Percentiles rank a stretch among this genome's conserved stretches.
Evolutionary conservation across 495 filamentous ascomycete species (phyloP).

Genomic region (Penicillium coprophilum): DNA sequence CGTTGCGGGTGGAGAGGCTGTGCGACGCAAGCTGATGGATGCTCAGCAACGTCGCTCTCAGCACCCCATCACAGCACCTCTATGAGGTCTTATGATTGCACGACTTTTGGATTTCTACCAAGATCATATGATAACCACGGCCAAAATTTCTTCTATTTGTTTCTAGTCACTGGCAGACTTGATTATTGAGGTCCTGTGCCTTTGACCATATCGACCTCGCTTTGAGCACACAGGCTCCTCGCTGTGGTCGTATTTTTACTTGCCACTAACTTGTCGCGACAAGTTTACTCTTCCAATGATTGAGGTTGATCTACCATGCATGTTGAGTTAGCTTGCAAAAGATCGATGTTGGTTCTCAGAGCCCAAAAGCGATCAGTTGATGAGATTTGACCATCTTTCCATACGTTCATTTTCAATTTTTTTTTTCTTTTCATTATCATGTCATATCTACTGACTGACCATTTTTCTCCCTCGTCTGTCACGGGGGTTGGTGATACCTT

Average conservation of each 20-base stretch:
- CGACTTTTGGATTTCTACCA: slow-evolving; percentile 26
- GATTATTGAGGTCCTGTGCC: slow-evolving; percentile 10
- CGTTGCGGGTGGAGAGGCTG: slow-evolving; percentile 43
- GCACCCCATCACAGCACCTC: neutral
- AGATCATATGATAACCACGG: slow-evolving; percentile 33
- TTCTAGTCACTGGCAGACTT: slow-evolving; percentile 31
- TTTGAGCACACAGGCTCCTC: slow-evolving; percentile 6
- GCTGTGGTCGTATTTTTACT: slow-evolving; percentile 5
- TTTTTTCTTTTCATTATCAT: slow-evolving; percentile 11
- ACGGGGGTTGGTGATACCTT: slow-evolving; percentile 22
- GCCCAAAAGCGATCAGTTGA: slow-evolving; percentile 24
- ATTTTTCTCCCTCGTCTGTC: slow-evolving; percentile 9
- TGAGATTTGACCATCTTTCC: slow-evolving; percentile 13
- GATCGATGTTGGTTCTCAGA: slow-evolving; percentile 17
- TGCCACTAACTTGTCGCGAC: neutral
- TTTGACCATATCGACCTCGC: neutral
- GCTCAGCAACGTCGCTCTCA: slow-evolving; percentile 28
- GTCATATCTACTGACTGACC: slow-evolving; percentile 12
- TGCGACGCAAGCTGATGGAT: slow-evolving; percentile 51
- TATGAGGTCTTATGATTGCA: slow-evolving; percentile 20
- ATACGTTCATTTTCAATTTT: slow-evolving; percentile 9
- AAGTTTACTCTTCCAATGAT: neutral
- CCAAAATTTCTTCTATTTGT: slow-evolving; percentile 19
- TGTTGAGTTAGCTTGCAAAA: slow-evolving; percentile 12
- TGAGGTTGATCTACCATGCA: neutral